A percentile compares a stretch with the other conserved stretches of the same genome.
Evolutionary conservation across 768 basidiomycete species (phyloP).

Genomic region (Pholiota microspora): DNA sequence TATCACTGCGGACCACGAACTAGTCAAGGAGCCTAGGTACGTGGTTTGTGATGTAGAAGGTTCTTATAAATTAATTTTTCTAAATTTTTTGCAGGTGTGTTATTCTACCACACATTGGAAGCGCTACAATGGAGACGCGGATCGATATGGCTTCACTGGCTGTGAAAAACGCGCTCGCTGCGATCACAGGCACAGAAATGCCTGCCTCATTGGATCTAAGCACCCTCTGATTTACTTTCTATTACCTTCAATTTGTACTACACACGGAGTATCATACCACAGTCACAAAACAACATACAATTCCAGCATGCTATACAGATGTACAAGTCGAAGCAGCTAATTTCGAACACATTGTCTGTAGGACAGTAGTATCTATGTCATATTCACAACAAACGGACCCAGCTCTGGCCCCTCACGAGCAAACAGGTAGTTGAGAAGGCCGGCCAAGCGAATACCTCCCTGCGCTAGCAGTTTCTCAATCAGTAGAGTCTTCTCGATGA

Average conservation of each 20-base stretch:
- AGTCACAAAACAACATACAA: too few relatives aligned
- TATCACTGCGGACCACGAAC: conserved; percentile 67
- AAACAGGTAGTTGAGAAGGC: conserved; percentile 76
- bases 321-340: too few relatives aligned
- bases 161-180: conserved; percentile 65
- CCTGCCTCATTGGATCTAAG: conserved; percentile 42
- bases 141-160: conserved; percentile 79
- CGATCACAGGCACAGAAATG: conserved; percentile 49
- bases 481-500: conserved; percentile 62
- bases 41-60: conserved; percentile 7
- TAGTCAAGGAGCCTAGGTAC: conserved; percentile 76
- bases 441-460: conserved; percentile 83
- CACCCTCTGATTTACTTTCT: too few relatives aligned
- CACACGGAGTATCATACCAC: background rate
- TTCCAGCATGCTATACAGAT: too few relatives aligned
- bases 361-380: background rate
- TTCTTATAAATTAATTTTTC: background rate
- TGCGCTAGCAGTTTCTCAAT: conserved; percentile 82
- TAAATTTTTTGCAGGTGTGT: conserved; percentile 52
- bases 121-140: conserved; percentile 84
- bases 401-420: conserved; percentile 13
- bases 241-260: too few relatives aligned
- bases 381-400: conserved; percentile 2
- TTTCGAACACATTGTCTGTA: background rate
- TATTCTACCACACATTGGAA: conserved; percentile 88